Conservation (phyloP, 2,329 filamentous ascomycete genomes). For the Chalaropsis thielavioides region DNA sequence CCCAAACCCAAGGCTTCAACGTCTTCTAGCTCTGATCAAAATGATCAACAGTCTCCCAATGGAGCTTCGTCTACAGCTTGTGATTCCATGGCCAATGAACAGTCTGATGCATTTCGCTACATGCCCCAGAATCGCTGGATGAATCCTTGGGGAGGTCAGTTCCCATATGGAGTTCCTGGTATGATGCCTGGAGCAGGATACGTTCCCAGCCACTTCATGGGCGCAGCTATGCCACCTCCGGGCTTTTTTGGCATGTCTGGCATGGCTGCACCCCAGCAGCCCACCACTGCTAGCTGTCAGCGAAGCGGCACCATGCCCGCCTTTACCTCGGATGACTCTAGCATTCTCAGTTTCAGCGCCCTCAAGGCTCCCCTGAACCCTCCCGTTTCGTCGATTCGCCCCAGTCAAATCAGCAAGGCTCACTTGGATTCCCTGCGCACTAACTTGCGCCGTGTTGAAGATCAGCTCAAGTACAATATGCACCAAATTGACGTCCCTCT, state of each 20-base stretch:
- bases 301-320: slow-evolving; percentile 5
- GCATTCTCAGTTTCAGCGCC: background rate
- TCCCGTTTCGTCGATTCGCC: slow-evolving; percentile 44
- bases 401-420: slow-evolving; percentile 46
- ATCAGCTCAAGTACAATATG: slow-evolving; percentile 46
- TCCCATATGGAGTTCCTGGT: slow-evolving; percentile 13
- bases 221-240: slow-evolving; percentile 6
- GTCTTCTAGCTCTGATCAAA: slow-evolving; percentile 1
- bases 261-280: slow-evolving; percentile 4
- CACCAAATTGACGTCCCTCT: slow-evolving; percentile 46
- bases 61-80: background rate
- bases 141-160: slow-evolving; percentile 16
- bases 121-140: slow-evolving; percentile 15
- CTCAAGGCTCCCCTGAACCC: slow-evolving; percentile 24
- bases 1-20: slow-evolving; percentile 5
- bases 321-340: background rate
- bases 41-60: background rate
- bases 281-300: background rate
- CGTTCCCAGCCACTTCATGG: slow-evolving; percentile 13
- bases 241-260: slow-evolving; percentile 9
- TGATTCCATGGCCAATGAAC: slow-evolving; percentile 5
- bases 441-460: slow-evolving; percentile 29
- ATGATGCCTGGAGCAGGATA: slow-evolving; percentile 13
- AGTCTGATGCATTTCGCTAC: slow-evolving; percentile 9
- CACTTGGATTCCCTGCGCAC: slow-evolving; percentile 44